Percentiles rank a stretch among this genome's conserved stretches.
phyloP scores from a whole-genome alignment of 2,329 filamentous ascomycete genomes.

The Fonsecaea multimorphosa region DNA sequence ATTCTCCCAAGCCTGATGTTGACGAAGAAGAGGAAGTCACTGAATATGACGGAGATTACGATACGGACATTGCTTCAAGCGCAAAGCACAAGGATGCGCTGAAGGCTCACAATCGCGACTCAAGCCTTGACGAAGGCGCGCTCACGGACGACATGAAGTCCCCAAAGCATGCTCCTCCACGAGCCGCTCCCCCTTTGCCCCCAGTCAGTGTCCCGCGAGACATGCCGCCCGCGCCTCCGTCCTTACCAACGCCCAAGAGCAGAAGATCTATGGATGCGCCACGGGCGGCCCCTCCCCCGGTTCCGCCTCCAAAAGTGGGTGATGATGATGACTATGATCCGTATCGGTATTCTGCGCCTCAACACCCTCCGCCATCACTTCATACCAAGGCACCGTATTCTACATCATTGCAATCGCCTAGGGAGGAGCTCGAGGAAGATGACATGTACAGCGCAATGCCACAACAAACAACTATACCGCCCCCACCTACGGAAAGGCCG shows the following conservation, averaged over 20 bases:
- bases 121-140: constrained; percentile 72
- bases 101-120: constrained; percentile 78
- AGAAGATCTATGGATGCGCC: constrained; percentile 74
- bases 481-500: constrained; percentile 45
- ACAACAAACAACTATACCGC: constrained; percentile 42
- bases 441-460: constrained; percentile 56
- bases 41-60: constrained; percentile 97
- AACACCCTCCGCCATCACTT: constrained; percentile 42
- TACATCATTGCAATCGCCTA: constrained; percentile 40
- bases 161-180: constrained; percentile 49
- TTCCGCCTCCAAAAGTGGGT: constrained; percentile 56
- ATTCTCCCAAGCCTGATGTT: constrained; percentile 56
- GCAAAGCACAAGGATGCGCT: constrained; percentile 93
- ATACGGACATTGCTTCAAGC: constrained; percentile 94
- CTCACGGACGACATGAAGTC: constrained; percentile 61
- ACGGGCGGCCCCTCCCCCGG: constrained; percentile 70
- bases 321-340: constrained; percentile 57
- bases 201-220: constrained; percentile 65
- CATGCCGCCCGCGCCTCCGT: constrained; percentile 68
- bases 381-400: constrained; percentile 38
- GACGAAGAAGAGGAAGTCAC: constrained; percentile 81
- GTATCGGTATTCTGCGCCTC: constrained; percentile 57
- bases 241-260: constrained; percentile 63
- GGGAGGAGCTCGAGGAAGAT: constrained; percentile 48
- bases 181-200: constrained; percentile 59